phyloP scores from a whole-genome alignment of 1,284 basidiomycete genomes.

The Ganoderma meredithae region DNA sequence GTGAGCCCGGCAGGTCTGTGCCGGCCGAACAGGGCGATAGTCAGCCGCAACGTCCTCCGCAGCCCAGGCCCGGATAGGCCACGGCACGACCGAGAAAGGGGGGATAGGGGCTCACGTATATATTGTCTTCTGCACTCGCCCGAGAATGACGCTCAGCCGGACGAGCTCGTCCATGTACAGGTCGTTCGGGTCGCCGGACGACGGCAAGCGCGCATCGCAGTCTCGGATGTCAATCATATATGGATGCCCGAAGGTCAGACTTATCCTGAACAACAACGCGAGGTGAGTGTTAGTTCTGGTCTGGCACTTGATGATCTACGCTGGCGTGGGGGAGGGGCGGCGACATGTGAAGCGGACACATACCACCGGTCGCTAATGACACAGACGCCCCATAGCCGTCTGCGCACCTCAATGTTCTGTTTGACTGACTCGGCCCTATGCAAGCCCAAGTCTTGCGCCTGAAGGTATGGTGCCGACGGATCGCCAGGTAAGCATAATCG shows the following conservation, averaged over 20 bases:
- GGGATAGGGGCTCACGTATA: conserved; percentile 65
- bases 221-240: conserved; percentile 93
- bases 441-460: conserved; percentile 93
- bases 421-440: conserved; percentile 87
- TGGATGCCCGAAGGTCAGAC: conserved; percentile 84
- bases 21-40: conserved; percentile 25
- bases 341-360: conserved; percentile 33
- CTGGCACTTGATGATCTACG: neutral
- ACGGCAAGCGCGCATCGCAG: conserved; percentile 91
- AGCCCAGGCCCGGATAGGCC: conserved; percentile 20
- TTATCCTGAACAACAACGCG: conserved; percentile 58
- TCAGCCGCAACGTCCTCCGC: conserved; percentile 22
- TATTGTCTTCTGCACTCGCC: conserved; percentile 89
- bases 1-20: conserved; percentile 85
- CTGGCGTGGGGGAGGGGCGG: conserved; percentile 7
- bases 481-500: conserved; percentile 28
- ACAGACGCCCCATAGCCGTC: conserved; percentile 91
- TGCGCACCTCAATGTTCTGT: conserved; percentile 80
- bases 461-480: conserved; percentile 30
- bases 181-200: conserved; percentile 74
- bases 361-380: conserved; percentile 93
- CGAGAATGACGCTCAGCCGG: conserved; percentile 86
- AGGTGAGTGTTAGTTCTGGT: conserved; percentile 23
- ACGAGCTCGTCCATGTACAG: conserved; percentile 88
- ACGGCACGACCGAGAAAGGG: conserved; percentile 6